Percentiles rank a stretch among this genome's conserved stretches.
Evolutionary conservation across 1,139 yeast genomes (phyloP).

Genomic region (Pichia cactophila): DNA sequence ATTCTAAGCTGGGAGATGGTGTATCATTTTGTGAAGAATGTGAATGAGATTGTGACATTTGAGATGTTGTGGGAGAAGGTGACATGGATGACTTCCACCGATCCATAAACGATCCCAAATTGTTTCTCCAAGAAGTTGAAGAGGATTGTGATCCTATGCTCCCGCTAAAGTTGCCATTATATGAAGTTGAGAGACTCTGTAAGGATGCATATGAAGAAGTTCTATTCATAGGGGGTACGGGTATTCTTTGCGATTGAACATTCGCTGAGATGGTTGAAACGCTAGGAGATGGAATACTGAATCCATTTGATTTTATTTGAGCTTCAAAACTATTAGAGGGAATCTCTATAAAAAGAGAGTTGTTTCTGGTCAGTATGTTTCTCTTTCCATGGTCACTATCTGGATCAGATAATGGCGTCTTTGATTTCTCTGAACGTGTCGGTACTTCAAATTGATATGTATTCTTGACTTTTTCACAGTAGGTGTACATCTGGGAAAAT

Average conservation of each 20-base stretch:
- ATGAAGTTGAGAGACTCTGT: constrained; percentile 27
- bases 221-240: constrained; percentile 18
- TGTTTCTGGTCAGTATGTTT: constrained; percentile 4
- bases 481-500: constrained; percentile 13
- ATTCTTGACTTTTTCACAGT: neutral
- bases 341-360: constrained; percentile 5
- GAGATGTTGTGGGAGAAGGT: constrained; percentile 12
- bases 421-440: neutral
- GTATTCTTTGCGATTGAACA: constrained; percentile 18
- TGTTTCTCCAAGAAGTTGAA: constrained; percentile 26
- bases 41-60: constrained; percentile 5
- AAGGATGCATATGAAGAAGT: constrained; percentile 29
- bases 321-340: constrained; percentile 1
- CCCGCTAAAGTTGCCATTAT: constrained; percentile 16
- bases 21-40: constrained; percentile 8
- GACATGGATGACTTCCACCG: constrained; percentile 19
- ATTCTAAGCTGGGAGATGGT: constrained; percentile 43
- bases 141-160: constrained; percentile 12
- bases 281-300: constrained; percentile 18
- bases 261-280: constrained; percentile 14
- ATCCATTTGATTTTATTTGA: constrained; percentile 1
- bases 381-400: neutral
- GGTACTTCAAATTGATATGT: neutral
- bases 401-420: neutral
- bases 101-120: constrained; percentile 26